Conservation (phyloP, 75 land plant genomes). For the Picea sitchensis region DNA sequence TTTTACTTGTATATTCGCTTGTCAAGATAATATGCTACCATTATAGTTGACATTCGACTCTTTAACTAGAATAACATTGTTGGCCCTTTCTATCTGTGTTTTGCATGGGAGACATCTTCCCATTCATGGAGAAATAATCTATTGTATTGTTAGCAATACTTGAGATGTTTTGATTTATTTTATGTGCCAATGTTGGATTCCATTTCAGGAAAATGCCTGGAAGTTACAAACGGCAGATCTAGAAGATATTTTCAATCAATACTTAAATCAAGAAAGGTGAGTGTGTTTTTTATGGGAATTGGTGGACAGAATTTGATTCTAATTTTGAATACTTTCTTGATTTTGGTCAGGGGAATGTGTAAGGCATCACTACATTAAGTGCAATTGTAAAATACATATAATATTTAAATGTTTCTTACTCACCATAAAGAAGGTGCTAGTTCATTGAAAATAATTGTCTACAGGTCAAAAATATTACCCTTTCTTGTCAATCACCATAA, state of each 20-base stretch:
- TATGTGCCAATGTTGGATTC: not conserved
- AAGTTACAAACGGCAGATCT: constrained; percentile 1
- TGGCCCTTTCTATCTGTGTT: not conserved
- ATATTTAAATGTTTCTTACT: too few relatives aligned
- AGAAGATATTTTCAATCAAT: constrained; percentile 4
- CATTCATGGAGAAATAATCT: not conserved
- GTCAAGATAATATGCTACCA: not conserved
- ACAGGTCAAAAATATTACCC: too few relatives aligned
- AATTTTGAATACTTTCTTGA: too few relatives aligned
- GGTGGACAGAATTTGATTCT: too few relatives aligned
- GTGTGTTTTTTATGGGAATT: not conserved
- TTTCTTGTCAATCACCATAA: too few relatives aligned
- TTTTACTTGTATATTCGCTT: not conserved
- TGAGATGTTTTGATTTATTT: not conserved
- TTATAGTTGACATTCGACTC: not conserved
- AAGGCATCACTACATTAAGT: too few relatives aligned
- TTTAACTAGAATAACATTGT: not conserved
- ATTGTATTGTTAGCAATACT: not conserved
- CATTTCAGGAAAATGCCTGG: constrained; percentile 3
- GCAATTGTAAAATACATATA: too few relatives aligned
- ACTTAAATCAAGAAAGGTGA: constrained; percentile 1
- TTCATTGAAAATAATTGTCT: too few relatives aligned
- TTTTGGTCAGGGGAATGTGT: too few relatives aligned
- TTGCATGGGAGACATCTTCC: not conserved
- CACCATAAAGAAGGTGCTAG: too few relatives aligned